Base-by-base conservation (phyloP, 2,329 filamentous ascomycete species). In the Lachnum nothofagi region DNA sequence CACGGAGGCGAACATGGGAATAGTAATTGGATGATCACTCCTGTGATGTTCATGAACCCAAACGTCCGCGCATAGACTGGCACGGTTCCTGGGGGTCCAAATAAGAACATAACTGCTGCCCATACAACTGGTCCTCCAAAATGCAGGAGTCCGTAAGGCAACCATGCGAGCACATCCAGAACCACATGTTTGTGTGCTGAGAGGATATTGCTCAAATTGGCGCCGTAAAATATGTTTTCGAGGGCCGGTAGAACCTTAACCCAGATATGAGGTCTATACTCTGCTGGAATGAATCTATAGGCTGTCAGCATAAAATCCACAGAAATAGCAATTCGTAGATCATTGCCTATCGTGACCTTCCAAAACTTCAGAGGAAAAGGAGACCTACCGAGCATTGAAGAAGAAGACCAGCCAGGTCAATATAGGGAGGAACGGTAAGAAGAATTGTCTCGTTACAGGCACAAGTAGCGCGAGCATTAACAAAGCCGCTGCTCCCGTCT, bases 1-100 rank as follows among this genome's bases (percentile, higher is more conserved):
- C 91, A 97, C 1, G 91, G 91, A 22, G 91, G 88, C 20, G 91
- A 93, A 74, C 91, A 96, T 1, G 91, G 91, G 70, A 96, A 94
- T 54, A 90, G 69, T 46, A 96, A 77, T 71, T 96, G 91, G 57
- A 95, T 91, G 25, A 84, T 80, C 48, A 96, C 91, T 45, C 90
- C 91, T 10, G 84, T 74, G 55, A 95, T 80, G 70, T 90, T 93
- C 81, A 96, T 86, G 77, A 91, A 96, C 51, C 91, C 91, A 61
- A 96, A 95, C 43, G 85, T 82, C 60, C 85, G 84, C 14, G 88
- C 89, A 65, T 91, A 96, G 16, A 90, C 83, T 8, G 90, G 88
- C 1, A 88, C 78, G 0, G 87, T 91, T 54, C 88, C 88, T 1
- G 91, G 91, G 1, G 91, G 87, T 6, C 82, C 88, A 65, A 93